Evolutionary conservation across 2,329 filamentous ascomycete species (phyloP).

Genomic region (Pseudopyrenochaeta lycopersici): DNA sequence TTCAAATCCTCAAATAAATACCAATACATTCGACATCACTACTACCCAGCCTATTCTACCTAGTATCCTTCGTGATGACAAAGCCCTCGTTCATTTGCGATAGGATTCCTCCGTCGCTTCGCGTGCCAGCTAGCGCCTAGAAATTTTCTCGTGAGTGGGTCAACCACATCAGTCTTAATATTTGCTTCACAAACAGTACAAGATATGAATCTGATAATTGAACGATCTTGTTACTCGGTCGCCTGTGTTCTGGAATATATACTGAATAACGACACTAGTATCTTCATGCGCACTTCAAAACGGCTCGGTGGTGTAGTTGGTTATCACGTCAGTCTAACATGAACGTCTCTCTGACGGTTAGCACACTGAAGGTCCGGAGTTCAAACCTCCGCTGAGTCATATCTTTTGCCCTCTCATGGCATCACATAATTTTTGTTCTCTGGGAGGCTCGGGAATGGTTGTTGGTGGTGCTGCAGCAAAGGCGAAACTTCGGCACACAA

Average conservation of each 20-base stretch:
- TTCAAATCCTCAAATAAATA: background rate
- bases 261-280: background rate
- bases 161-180: too few species aligned
- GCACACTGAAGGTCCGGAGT: constrained; percentile 52
- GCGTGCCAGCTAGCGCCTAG: too few species aligned
- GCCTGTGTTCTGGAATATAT: background rate
- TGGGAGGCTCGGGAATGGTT: background rate
- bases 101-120: too few species aligned
- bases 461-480: background rate
- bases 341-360: background rate
- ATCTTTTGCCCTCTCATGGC: background rate
- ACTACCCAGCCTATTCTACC: background rate
- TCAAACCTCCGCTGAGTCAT: constrained; percentile 15
- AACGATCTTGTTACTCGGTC: too few species aligned
- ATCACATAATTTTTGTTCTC: background rate
- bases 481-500: too few species aligned
- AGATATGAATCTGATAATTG: background rate
- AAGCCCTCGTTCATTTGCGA: too few species aligned
- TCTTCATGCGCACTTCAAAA: background rate
- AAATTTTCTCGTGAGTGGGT: too few species aligned
- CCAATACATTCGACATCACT: background rate
- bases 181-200: too few species aligned
- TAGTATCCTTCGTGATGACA: background rate
- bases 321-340: constrained; percentile 56
- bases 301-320: constrained; percentile 54